phyloP scores from a whole-genome alignment of 2,329 filamentous ascomycete genomes.

The Xylariaceae sp. region DNA sequence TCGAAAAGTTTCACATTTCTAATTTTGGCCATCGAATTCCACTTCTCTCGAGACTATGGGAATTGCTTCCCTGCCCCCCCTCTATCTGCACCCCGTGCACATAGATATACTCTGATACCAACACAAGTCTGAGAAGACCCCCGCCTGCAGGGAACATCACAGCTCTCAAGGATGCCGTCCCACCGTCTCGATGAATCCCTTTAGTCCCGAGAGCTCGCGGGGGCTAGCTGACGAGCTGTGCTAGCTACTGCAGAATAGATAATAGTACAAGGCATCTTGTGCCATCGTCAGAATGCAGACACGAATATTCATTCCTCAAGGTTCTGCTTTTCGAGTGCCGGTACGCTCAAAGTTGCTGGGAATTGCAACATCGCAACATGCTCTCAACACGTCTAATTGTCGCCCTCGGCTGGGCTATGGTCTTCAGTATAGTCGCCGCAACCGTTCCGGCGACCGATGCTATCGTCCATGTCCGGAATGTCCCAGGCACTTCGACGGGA shows the following conservation, averaged over 20 bases:
- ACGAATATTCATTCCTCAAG: background rate
- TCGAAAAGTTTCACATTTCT: conserved; percentile 18
- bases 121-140: background rate
- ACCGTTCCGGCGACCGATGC: conserved; percentile 7
- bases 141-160: conserved; percentile 16
- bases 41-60: conserved; percentile 13
- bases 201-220: background rate
- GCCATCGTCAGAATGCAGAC: background rate
- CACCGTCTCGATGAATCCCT: background rate
- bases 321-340: background rate
- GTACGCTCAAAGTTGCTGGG: background rate
- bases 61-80: conserved; percentile 13
- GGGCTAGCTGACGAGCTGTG: background rate
- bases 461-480: conserved; percentile 30
- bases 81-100: conserved; percentile 10
- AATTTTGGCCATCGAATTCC: conserved; percentile 15
- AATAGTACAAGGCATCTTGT: background rate
- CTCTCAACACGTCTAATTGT: conserved; percentile 4
- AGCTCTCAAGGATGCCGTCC: conserved; percentile 7
- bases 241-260: background rate
- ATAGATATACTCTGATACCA: background rate
- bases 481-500: conserved; percentile 17
- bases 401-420: conserved; percentile 11
- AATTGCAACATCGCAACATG: conserved; percentile 11
- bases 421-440: conserved; percentile 7